Evolutionary conservation across 768 basidiomycete genomes (phyloP).

Genomic region (Hygrophoropsis aurantiaca): DNA sequence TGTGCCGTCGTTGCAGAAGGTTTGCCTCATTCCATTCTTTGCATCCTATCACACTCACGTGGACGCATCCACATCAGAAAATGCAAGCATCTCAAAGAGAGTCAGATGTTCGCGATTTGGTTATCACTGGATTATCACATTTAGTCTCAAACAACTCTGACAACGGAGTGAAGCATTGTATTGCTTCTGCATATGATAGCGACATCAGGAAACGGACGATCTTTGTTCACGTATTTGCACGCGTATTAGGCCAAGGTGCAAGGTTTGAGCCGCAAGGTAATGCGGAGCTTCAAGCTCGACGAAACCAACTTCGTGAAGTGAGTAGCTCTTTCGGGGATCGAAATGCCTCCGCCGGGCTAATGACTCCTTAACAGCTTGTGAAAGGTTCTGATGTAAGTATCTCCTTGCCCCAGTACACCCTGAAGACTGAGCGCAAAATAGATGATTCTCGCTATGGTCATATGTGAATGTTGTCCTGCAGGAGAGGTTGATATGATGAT

Average conservation of each 20-base stretch:
- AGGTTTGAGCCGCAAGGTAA: slow-evolving; percentile 68
- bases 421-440: slow-evolving; percentile 26
- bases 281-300: slow-evolving; percentile 43
- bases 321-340: slow-evolving; percentile 14
- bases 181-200: slow-evolving; percentile 72
- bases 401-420: not conserved
- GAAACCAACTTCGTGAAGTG: slow-evolving; percentile 61
- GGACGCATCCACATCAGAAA: slow-evolving; percentile 33
- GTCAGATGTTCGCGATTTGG: slow-evolving; percentile 68
- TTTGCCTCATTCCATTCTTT: slow-evolving; percentile 15
- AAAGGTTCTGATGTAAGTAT: slow-evolving; percentile 67
- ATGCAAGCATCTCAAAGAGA: slow-evolving; percentile 48
- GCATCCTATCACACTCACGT: not conserved
- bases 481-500: slow-evolving; percentile 82
- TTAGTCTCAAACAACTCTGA: slow-evolving; percentile 84
- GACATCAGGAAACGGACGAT: slow-evolving; percentile 72
- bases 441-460: slow-evolving; percentile 80
- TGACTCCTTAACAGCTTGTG: slow-evolving; percentile 56
- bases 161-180: slow-evolving; percentile 85
- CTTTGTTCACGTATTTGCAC: slow-evolving; percentile 82
- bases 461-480: slow-evolving; percentile 83
- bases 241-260: slow-evolving; percentile 77
- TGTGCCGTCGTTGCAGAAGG: slow-evolving; percentile 45
- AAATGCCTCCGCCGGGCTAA: not conserved
- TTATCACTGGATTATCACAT: slow-evolving; percentile 79